Evolutionary conservation across 1,284 basidiomycete genomes (phyloP), one percentile per base, ranked within the genome.

Genomic region (Ganoderma lucidum): DNA sequence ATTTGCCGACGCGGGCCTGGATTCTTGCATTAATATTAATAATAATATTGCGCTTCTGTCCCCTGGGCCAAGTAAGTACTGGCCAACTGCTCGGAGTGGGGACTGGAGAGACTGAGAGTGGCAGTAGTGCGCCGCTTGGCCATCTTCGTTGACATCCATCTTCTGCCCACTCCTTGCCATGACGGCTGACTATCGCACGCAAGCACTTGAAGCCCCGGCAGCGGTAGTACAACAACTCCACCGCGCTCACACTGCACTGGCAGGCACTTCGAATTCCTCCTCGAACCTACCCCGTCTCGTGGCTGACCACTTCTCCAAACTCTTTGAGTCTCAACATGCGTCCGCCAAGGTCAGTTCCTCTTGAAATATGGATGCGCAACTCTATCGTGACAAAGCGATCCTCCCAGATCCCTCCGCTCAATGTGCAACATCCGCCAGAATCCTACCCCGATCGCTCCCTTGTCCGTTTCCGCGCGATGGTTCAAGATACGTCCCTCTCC

Each of bases 401-500:
- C 15, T 56, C 19, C 1, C 30, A 92, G 88, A 89, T 93, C 42
- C 88, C 90, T 1, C 70, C 80, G 6, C 82, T 93, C 30, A 81
- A 86, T 76, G 76, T 83, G 5, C 71, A 76, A 0, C 78, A 82
- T 72, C 84, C 88, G 5, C 88, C 88, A 32, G 81, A 85, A 59
- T 79, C 79, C 5, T 83, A 87, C 72, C 75, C 76, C 19, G 80
- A 84, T 69, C 82, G 87, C 15, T 80, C 87, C 0, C 83, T 94
- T 3, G 90, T 94, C 10, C 83, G 86, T 19, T 93, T 94, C 76
- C 85, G 87, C 55, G 88, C 86, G 15, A 92, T 93, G 91, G 83
- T 94, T n/a, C 93, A 94, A 78, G 93, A 94, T 75, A 93, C 91
- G 1, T 92, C 92, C 5, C 77, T 86, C 28, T 88, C 90, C 2